These are phyloP conservation scores for Scopulariopsis brevicaulis DNA, from an alignment of 2,329 filamentous ascomycete genomes.

Conservation along the genomic window DNA sequence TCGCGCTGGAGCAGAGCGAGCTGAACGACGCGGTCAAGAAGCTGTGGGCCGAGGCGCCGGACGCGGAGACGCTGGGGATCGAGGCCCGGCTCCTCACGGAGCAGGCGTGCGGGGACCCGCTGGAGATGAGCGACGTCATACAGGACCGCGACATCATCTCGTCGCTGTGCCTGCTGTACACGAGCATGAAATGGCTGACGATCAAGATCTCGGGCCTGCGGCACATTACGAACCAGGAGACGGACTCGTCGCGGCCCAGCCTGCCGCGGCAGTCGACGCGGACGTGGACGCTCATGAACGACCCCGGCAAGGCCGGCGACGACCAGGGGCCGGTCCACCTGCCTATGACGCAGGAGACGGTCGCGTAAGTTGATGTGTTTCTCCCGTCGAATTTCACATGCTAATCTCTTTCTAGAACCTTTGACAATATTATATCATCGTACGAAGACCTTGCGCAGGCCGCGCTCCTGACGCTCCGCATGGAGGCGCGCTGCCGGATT, in stretches of 20 bases:
- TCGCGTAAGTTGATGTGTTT: slow-evolving; percentile 44
- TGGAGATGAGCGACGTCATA: slow-evolving; percentile 75
- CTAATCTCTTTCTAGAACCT: slow-evolving; percentile 42
- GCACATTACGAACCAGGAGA: slow-evolving; percentile 66
- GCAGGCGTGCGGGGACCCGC: slow-evolving; percentile 44
- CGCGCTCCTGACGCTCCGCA: slow-evolving; percentile 74
- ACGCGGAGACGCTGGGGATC: slow-evolving; percentile 48
- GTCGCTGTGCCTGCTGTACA: slow-evolving; percentile 79
- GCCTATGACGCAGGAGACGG: slow-evolving; percentile 78
- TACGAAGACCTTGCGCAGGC: slow-evolving; percentile 72
- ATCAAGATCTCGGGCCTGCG: slow-evolving; percentile 72
- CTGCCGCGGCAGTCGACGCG: slow-evolving; percentile 49
- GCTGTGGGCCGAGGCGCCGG: slow-evolving; percentile 47
- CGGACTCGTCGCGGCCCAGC: slow-evolving; percentile 48
- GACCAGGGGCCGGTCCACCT: slow-evolving; percentile 65
- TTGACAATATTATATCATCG: slow-evolving; percentile 76
- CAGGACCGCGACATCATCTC: slow-evolving; percentile 79
- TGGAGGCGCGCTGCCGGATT: slow-evolving; percentile 78
- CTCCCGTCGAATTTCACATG: not conserved
- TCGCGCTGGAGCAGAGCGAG: slow-evolving; percentile 59
- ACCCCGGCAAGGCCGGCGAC: slow-evolving; percentile 41
- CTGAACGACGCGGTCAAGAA: slow-evolving; percentile 60
- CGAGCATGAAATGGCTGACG: slow-evolving; percentile 96
- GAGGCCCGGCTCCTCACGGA: slow-evolving; percentile 47
- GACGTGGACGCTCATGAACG: slow-evolving; percentile 74